Base-by-base conservation (phyloP, 768 basidiomycete genomes). In the Hypsizygus marmoreus region DNA sequence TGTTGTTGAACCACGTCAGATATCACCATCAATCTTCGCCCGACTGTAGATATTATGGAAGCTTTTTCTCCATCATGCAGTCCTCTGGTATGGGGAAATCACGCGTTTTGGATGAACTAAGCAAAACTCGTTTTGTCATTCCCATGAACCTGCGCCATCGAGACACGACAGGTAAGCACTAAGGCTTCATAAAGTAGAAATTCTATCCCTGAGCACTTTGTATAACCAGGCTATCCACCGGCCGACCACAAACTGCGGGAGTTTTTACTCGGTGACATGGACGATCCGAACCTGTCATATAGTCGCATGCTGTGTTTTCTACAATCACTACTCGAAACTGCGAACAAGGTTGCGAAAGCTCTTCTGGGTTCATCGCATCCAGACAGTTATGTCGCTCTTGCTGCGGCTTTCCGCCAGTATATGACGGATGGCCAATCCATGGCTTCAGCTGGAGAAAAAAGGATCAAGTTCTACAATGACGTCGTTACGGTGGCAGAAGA, bases 21-120 rank as follows among this genome's bases (percentile, higher is more conserved):
- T n/a, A n/a, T n/a, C n/a, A n/a, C n/a, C n/a, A n/a, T n/a, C n/a
- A n/a, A n/a, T n/a, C n/a, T n/a, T n/a, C n/a, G n/a, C n/a, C n/a
- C n/a, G n/a, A n/a, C n/a, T n/a, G n/a, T n/a, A n/a, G n/a, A n/a
- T n/a, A n/a, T n/a, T 49, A 55, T 34, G 50, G 24, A 11, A 32
- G 28, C 4, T 45, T 35, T 40, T 40, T 41, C 42, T 24, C 39
- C 24, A 41, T 56, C n/a, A 41, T 56, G 16, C 54, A 55, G 29
- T 55, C 54, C 2, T 54, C 54, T 6, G 51, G 57, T 2, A 55
- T 45, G 45, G 57, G 54, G n/a, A 53, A 56, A 24, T 53, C 55
- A 4, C 44, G 55, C 37, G 33, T 42, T 6, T 38, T 45, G 6
- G 49, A 57, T 28, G 51, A 56, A 43, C 38, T 56, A 6, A 25